Percentiles rank a stretch among this genome's conserved stretches.
phyloP scores from a whole-genome alignment of 352 stramenopile species.

The Aphanomyces invadans region DNA sequence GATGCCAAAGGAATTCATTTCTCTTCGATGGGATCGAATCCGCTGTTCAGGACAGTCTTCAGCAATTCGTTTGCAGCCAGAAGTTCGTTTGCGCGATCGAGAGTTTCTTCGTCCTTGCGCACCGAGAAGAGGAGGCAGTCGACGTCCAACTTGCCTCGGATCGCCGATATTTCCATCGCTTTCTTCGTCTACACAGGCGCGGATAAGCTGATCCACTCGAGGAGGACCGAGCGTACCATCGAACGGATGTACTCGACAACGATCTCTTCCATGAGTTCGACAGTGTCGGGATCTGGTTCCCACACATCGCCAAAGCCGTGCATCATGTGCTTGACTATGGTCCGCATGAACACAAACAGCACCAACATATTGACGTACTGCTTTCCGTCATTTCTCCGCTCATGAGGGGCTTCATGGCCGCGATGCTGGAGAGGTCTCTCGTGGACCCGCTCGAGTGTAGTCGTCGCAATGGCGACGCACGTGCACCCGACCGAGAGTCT shows the following conservation, averaged over 20 bases:
- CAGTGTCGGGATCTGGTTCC: constrained; percentile 62
- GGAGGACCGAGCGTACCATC: constrained; percentile 77
- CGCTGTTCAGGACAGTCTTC: constrained; percentile 75
- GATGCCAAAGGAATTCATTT: constrained; percentile 36
- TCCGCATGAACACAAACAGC: not conserved
- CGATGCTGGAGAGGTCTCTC: not conserved
- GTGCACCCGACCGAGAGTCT: not conserved
- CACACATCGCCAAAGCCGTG: constrained; percentile 77
- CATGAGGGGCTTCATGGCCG: constrained; percentile 58
- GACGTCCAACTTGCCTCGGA: constrained; percentile 81
- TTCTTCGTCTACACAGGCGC: constrained; percentile 64
- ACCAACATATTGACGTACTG: constrained; percentile 41
- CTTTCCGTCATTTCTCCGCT: constrained; percentile 71
- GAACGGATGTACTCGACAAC: constrained; percentile 72
- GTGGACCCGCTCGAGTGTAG: constrained; percentile 9
- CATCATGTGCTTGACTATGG: constrained; percentile 83
- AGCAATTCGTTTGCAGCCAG: constrained; percentile 82
- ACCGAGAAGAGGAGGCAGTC: constrained; percentile 88
- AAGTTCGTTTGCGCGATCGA: constrained; percentile 74
- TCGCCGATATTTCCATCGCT: constrained; percentile 63
- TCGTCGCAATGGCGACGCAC: constrained; percentile 15
- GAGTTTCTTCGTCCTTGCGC: constrained; percentile 73
- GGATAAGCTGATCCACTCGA: not conserved
- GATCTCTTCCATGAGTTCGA: constrained; percentile 79
- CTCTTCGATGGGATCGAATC: constrained; percentile 82